A percentile compares a stretch with the other conserved stretches of the same genome.
These are phyloP conservation scores for Dryas alaskensis DNA, from an alignment of 306 rosid genomes.

Conservation along the genomic window DNA sequence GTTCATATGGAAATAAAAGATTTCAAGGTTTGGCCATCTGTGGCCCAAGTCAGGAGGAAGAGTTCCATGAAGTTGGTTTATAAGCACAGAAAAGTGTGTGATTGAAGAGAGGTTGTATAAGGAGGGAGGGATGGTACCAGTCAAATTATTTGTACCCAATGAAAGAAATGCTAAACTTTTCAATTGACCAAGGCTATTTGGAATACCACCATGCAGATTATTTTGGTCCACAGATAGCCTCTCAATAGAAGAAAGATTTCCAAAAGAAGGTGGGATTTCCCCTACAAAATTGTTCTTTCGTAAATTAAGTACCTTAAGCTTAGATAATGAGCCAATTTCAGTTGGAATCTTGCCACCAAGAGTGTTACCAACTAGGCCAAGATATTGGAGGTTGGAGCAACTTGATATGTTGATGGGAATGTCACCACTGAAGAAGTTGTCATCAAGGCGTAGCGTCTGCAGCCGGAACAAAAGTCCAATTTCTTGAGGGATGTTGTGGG, in stretches of 20 bases:
- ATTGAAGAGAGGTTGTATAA: slow-evolving; percentile 31
- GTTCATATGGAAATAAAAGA: neutral
- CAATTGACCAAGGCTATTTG: slow-evolving; percentile 26
- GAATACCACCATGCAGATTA: slow-evolving; percentile 27
- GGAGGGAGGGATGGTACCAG: slow-evolving; percentile 27
- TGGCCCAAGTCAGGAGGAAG: slow-evolving; percentile 28
- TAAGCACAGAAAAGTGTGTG: neutral
- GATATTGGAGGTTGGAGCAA: slow-evolving; percentile 17
- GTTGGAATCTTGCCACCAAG: slow-evolving; percentile 13
- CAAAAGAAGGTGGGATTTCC: slow-evolving; percentile 23
- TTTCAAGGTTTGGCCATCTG: slow-evolving; percentile 24
- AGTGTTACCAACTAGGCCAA: neutral
- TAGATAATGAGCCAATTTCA: neutral
- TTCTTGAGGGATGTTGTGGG: slow-evolving; percentile 18
- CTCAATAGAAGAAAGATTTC: slow-evolving; percentile 24
- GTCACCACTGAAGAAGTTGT: slow-evolving; percentile 25
- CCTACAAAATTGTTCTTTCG: slow-evolving; percentile 6
- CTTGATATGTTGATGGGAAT: slow-evolving; percentile 17
- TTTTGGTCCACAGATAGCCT: neutral
- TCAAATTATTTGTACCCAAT: slow-evolving; percentile 10
- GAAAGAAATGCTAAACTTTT: neutral
- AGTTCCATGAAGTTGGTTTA: slow-evolving; percentile 26
- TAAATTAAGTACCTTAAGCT: slow-evolving; percentile 12
- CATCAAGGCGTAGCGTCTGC: neutral
- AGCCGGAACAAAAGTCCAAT: slow-evolving; percentile 21